These are phyloP conservation scores for Paraphoma sp. DNA, from an alignment of 2,329 filamentous ascomycete species.

Conservation along the genomic window DNA sequence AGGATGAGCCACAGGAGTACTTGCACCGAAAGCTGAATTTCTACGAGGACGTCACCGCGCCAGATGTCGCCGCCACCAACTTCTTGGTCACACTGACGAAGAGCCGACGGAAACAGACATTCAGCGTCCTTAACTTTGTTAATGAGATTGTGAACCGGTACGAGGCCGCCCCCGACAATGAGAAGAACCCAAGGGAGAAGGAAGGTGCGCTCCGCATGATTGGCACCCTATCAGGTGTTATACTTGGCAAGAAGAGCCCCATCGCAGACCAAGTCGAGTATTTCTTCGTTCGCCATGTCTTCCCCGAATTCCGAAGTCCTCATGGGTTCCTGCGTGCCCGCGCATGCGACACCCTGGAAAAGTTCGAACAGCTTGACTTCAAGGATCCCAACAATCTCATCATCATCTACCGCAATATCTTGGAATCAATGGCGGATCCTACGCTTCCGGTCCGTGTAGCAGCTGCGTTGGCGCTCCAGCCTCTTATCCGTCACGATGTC, in stretches of 20 bases:
- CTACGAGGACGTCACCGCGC: constrained; percentile 94
- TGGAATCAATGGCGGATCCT: constrained; percentile 96
- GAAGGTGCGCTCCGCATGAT: constrained; percentile 98
- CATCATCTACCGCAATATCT: constrained; percentile 93
- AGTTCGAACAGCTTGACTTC: constrained; percentile 97
- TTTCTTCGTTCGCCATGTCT: constrained; percentile 97
- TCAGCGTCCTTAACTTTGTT: constrained; percentile 91
- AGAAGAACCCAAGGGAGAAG: constrained; percentile 95
- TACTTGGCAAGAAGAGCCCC: constrained; percentile 96
- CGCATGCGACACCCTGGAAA: constrained; percentile 96
- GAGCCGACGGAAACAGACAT: constrained; percentile 92
- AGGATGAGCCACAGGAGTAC: constrained; percentile 94
- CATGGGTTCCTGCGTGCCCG: constrained; percentile 93
- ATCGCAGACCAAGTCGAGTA: constrained; percentile 98
- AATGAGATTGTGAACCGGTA: constrained; percentile 95
- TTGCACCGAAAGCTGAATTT: constrained; percentile 97
- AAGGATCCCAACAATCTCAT: constrained; percentile 95
- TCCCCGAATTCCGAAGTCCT: constrained; percentile 93
- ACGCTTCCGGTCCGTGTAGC: constrained; percentile 93
- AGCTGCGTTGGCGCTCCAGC: constrained; percentile 90
- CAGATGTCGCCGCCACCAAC: constrained; percentile 94
- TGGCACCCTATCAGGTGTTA: constrained; percentile 89
- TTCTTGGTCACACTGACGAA: constrained; percentile 96
- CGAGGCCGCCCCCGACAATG: constrained; percentile 79
- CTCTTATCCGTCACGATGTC: constrained; percentile 91